Conservation (phyloP, 139 green algal genomes). For the Coelastrella sp. region DNA sequence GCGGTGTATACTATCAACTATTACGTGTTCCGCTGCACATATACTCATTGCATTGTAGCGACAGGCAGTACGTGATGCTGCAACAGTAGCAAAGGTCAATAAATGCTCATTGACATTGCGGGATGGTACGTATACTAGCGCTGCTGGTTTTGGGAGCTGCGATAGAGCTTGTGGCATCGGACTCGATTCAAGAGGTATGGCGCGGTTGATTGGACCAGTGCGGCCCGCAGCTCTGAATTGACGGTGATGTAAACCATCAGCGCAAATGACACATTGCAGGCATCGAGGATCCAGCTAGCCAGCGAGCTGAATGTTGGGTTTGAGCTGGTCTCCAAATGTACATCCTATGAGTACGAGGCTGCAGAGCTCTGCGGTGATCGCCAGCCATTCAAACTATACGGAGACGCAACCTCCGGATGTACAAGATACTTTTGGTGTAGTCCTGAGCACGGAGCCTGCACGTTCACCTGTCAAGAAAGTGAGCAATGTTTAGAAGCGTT, state of each 20-base stretch:
- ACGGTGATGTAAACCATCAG: not conserved
- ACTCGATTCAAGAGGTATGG: slow-evolving; percentile 15
- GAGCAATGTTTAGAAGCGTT: no score
- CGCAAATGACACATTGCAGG: not conserved
- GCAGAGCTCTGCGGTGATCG: not conserved
- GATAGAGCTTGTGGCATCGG: not conserved
- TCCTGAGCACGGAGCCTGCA: slow-evolving; percentile 25
- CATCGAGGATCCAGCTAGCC: not conserved
- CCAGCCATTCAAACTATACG: slow-evolving; percentile 15
- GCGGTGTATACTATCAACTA: no score
- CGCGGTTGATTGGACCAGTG: not conserved
- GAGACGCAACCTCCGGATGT: not conserved
- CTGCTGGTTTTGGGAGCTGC: not conserved
- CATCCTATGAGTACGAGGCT: not conserved
- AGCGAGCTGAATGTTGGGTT: slow-evolving; percentile 27
- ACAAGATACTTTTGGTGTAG: slow-evolving; percentile 37
- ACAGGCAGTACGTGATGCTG: no score
- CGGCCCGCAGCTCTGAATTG: not conserved
- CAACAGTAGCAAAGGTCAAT: no score
- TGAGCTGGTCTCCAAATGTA: slow-evolving; percentile 23
- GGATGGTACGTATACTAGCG: not conserved
- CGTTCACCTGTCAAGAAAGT: slow-evolving; percentile 2
- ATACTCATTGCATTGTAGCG: no score
- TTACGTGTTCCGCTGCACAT: no score
- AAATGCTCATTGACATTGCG: no score